A percentile compares a stretch with the other conserved stretches of the same genome.
Conservation (phyloP, 208 protist species). For the Angomonas deanei region DNA sequence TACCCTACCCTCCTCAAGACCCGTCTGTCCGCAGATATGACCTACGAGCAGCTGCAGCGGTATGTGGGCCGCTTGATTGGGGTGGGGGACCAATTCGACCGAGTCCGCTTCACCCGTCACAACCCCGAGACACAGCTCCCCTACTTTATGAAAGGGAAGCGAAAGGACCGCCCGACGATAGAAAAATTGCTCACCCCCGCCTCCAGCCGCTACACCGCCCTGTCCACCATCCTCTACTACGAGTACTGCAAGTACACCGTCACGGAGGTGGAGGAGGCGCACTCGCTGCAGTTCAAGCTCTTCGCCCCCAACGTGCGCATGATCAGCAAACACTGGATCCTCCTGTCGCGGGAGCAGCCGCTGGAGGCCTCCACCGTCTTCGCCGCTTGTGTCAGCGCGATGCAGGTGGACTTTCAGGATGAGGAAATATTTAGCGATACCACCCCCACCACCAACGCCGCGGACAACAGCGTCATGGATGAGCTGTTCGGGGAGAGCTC, state of each 20-base stretch:
- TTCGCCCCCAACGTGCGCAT: slow-evolving; percentile 63
- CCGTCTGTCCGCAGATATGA: slow-evolving; percentile 74
- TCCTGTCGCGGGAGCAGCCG: slow-evolving; percentile 56
- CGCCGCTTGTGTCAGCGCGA: slow-evolving; percentile 49
- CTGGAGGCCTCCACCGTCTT: slow-evolving; percentile 69
- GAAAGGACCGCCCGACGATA: slow-evolving; percentile 59
- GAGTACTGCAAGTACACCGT: slow-evolving; percentile 87
- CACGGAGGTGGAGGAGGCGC: slow-evolving; percentile 67
- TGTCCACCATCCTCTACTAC: slow-evolving; percentile 76
- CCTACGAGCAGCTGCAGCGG: slow-evolving; percentile 86
- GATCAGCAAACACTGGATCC: slow-evolving; percentile 75
- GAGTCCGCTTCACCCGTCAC: slow-evolving; percentile 81
- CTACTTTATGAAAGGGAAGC: slow-evolving; percentile 86
- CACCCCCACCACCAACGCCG: background rate
- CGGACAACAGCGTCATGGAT: background rate
- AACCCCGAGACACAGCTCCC: slow-evolving; percentile 79
- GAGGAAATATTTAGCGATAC: background rate
- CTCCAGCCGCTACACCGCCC: slow-evolving; percentile 21
- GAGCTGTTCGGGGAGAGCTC: background rate
- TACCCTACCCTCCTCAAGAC: slow-evolving; percentile 66
- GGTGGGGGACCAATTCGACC: slow-evolving; percentile 61
- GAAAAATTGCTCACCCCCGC: slow-evolving; percentile 66
- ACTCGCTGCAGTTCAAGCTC: slow-evolving; percentile 87
- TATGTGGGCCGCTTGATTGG: slow-evolving; percentile 74
- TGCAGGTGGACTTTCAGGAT: slow-evolving; percentile 37